A percentile compares a stretch with the other conserved stretches of the same genome.
phyloP scores from a whole-genome alignment of 1,139 yeast genomes.

The Yamadazyma conglobata region DNA sequence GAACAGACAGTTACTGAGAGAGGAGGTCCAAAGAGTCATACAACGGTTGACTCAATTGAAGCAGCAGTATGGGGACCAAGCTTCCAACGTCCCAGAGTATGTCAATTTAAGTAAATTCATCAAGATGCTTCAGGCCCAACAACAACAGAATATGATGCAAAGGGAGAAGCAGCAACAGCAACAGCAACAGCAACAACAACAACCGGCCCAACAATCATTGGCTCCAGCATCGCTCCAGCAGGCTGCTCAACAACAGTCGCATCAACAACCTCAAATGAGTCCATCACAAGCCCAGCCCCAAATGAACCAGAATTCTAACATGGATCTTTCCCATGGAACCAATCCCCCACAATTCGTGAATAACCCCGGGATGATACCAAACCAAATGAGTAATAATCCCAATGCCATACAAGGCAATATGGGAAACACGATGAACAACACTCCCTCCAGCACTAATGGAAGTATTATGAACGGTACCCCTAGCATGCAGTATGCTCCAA shows the following conservation, averaged over 20 bases:
- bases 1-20: slow-evolving; percentile 35
- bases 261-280: slow-evolving; percentile 10
- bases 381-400: background rate
- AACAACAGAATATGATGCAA: slow-evolving; percentile 15
- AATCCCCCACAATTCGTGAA: too few relatives aligned
- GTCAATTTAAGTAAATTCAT: slow-evolving; percentile 55
- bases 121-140: slow-evolving; percentile 45
- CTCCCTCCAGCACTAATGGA: slow-evolving; percentile 3
- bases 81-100: slow-evolving; percentile 58
- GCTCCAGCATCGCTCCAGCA: slow-evolving; percentile 3
- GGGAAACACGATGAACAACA: slow-evolving; percentile 1
- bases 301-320: slow-evolving; percentile 6
- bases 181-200: slow-evolving; percentile 12
- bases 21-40: slow-evolving; percentile 41
- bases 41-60: slow-evolving; percentile 64
- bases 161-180: slow-evolving; percentile 18
- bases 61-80: slow-evolving; percentile 63
- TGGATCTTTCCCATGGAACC: slow-evolving; percentile 5
- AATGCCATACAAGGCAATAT: slow-evolving; percentile 1
- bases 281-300: slow-evolving; percentile 8
- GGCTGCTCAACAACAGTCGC: slow-evolving; percentile 10
- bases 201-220: slow-evolving; percentile 6
- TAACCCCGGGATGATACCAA: slow-evolving; percentile 1
- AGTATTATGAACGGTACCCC: slow-evolving; percentile 7
- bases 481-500: slow-evolving; percentile 5